These are phyloP conservation scores for Leptographium flavum DNA, from an alignment of 2,329 filamentous ascomycete species.

Conservation along the genomic window DNA sequence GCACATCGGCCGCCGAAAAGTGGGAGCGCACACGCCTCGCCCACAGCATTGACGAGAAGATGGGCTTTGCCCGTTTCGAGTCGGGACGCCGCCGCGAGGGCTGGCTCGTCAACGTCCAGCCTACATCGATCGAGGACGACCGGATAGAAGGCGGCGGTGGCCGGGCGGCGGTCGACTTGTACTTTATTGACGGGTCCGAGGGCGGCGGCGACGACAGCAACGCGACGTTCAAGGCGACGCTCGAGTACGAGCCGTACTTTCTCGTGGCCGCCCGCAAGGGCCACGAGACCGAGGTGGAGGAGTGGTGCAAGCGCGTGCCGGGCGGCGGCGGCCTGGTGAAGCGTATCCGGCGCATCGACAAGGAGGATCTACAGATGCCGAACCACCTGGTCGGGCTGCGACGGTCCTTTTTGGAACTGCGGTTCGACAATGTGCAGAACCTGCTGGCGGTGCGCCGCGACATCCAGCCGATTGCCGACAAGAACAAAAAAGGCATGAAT, in stretches of 20 bases:
- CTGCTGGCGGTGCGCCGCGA: conserved; percentile 71
- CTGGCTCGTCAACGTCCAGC: conserved; percentile 92
- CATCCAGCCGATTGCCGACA: conserved; percentile 83
- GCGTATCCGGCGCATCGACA: conserved; percentile 61
- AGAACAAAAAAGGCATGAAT: conserved; percentile 91
- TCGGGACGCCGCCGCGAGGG: conserved; percentile 66
- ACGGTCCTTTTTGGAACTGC: conserved; percentile 73
- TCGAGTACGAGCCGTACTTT: conserved; percentile 96
- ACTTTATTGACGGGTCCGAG: conserved; percentile 83
- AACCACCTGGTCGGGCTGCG: conserved; percentile 90
- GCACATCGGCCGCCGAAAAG: conserved; percentile 84
- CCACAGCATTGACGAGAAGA: conserved; percentile 81
- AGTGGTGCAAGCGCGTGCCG: conserved; percentile 72
- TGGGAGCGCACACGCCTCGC: conserved; percentile 73
- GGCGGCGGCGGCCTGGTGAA: conserved; percentile 72
- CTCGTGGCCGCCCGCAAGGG: conserved; percentile 80
- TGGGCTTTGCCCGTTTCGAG: conserved; percentile 90
- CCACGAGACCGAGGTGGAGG: conserved; percentile 84
- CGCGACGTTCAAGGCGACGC: conserved; percentile 83
- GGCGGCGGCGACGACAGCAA: conserved; percentile 88
- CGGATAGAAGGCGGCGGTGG: conserved; percentile 75
- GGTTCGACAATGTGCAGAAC: conserved; percentile 77
- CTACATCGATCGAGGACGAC: conserved; percentile 75
- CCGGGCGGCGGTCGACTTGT: conserved; percentile 84
- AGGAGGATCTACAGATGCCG: conserved; percentile 87